A percentile compares a stretch with the other conserved stretches of the same genome.
Evolutionary conservation across 306 rosid genomes (phyloP).

Genomic region (Abrus pulchellus): DNA sequence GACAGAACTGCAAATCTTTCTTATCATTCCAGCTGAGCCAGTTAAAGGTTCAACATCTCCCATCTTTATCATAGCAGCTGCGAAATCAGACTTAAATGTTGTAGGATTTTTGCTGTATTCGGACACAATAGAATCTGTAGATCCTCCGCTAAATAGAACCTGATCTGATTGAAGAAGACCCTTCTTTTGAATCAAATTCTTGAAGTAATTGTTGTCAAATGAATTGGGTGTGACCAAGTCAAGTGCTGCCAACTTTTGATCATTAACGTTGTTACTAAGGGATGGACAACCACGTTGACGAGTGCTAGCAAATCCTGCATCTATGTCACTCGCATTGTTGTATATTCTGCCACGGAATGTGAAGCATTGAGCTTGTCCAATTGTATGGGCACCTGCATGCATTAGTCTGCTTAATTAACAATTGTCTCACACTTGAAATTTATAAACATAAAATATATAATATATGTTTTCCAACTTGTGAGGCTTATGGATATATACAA

Average conservation of each 20-base stretch:
- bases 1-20: slow-evolving; percentile 43
- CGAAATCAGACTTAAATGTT: slow-evolving; percentile 49
- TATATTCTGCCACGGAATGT: slow-evolving; percentile 64
- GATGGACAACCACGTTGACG: slow-evolving; percentile 60
- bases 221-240: slow-evolving; percentile 72
- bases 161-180: slow-evolving; percentile 68
- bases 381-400: slow-evolving; percentile 58
- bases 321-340: slow-evolving; percentile 57
- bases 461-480: too few species aligned
- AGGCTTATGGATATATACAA: too few species aligned
- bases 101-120: slow-evolving; percentile 53
- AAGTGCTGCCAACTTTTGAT: slow-evolving; percentile 56
- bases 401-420: not conserved
- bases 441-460: too few species aligned
- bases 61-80: slow-evolving; percentile 58
- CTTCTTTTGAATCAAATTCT: slow-evolving; percentile 64
- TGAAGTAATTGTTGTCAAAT: slow-evolving; percentile 66
- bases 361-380: slow-evolving; percentile 64
- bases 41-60: slow-evolving; percentile 47
- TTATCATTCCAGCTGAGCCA: slow-evolving; percentile 39
- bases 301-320: slow-evolving; percentile 60
- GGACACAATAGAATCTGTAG: slow-evolving; percentile 39
- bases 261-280: not conserved
- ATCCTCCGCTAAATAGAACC: slow-evolving; percentile 51
- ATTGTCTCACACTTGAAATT: not conserved